These are phyloP conservation scores for Cladobotryum protrusum DNA, from an alignment of 2,329 filamentous ascomycete genomes.

Conservation along the genomic window DNA sequence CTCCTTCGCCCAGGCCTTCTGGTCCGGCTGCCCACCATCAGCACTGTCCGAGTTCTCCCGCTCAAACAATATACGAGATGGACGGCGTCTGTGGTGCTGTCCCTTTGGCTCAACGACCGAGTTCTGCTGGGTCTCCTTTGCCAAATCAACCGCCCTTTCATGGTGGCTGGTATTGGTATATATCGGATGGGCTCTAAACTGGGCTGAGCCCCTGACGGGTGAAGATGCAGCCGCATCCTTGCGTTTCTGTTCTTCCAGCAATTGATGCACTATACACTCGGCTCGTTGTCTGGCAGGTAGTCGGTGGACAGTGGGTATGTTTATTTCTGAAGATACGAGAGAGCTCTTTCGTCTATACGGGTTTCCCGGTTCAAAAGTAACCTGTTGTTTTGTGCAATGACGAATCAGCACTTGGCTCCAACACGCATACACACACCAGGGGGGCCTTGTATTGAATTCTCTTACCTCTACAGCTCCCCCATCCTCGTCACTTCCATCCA, in stretches of 20 bases:
- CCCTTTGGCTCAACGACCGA: constrained; percentile 19
- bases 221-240: constrained; percentile 19
- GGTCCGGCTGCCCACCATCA: constrained; percentile 48
- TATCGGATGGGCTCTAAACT: constrained; percentile 24
- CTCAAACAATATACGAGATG: constrained; percentile 32
- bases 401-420: not conserved
- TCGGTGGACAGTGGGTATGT: constrained; percentile 25
- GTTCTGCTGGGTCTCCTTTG: constrained; percentile 15
- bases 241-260: constrained; percentile 52
- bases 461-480: constrained; percentile 45
- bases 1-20: constrained; percentile 47
- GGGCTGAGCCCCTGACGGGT: constrained; percentile 12
- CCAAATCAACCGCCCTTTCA: constrained; percentile 13
- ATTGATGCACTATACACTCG: constrained; percentile 60
- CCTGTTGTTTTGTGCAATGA: constrained; percentile 31
- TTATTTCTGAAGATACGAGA: constrained; percentile 46
- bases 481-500: constrained; percentile 47
- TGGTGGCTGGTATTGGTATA: constrained; percentile 17
- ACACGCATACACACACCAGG: not conserved
- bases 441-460: not conserved
- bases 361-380: constrained; percentile 56
- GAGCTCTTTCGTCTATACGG: constrained; percentile 62
- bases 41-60: constrained; percentile 33
- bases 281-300: constrained; percentile 30
- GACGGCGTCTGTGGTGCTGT: constrained; percentile 6